A percentile compares a stretch with the other conserved stretches of the same genome.
Conservation (phyloP, 768 basidiomycete genomes). For the Pleurotus citrinopileatus region DNA sequence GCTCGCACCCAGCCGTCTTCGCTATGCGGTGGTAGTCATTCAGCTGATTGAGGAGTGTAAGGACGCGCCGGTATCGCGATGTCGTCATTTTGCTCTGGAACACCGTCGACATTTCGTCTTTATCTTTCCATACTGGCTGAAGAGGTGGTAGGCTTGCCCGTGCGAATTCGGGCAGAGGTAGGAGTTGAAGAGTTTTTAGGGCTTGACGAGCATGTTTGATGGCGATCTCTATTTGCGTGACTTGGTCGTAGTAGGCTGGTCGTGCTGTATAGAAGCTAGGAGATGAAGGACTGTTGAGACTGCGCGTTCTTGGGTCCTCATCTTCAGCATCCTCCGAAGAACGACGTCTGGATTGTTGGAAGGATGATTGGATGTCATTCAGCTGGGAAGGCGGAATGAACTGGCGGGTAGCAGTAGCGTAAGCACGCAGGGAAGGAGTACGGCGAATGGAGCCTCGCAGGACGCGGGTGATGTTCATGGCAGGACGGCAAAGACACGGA, state of each 20-base stretch:
- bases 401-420: neutral
- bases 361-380: conserved; percentile 4
- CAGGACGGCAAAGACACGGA: conserved; percentile 8
- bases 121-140: conserved; percentile 67
- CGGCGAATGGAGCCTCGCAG: neutral
- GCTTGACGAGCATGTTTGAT: conserved; percentile 53
- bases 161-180: conserved; percentile 76
- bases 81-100: conserved; percentile 64
- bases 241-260: conserved; percentile 69
- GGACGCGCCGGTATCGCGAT: conserved; percentile 65
- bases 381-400: conserved; percentile 14
- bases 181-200: conserved; percentile 63
- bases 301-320: conserved; percentile 1
- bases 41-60: conserved; percentile 62
- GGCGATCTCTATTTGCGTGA: conserved; percentile 64
- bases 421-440: neutral
- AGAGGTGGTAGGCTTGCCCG: conserved; percentile 55
- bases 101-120: conserved; percentile 52
- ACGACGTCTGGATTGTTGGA: neutral
- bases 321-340: neutral
- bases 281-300: conserved; percentile 46
- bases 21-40: conserved; percentile 62
- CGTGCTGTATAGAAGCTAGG: conserved; percentile 86
- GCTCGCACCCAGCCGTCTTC: conserved; percentile 50
- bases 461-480: conserved; percentile 12